Conservation (phyloP, 2,329 filamentous ascomycete genomes). For the Xylaria sp. region DNA sequence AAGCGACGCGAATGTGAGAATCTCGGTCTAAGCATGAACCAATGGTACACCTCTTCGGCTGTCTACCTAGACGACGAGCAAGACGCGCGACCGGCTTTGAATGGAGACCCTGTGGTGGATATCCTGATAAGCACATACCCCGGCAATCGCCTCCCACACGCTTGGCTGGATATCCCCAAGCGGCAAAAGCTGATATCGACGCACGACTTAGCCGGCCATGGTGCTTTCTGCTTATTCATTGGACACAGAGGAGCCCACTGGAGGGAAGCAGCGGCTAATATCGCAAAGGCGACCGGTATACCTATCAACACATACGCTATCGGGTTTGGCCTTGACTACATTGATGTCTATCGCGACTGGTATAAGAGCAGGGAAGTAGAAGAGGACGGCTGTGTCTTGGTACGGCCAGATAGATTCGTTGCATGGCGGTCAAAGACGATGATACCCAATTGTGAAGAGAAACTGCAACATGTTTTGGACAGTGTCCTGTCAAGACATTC, state of each 20-base stretch:
- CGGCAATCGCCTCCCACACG: conserved; percentile 70
- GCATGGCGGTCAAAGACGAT: conserved; percentile 58
- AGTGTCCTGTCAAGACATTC: conserved; percentile 35
- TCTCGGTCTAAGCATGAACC: conserved; percentile 55
- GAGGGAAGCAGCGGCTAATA: conserved; percentile 59
- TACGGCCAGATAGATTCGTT: conserved; percentile 69
- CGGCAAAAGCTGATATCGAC: conserved; percentile 63
- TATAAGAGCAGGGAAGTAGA: conserved; percentile 62
- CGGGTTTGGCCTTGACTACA: conserved; percentile 68
- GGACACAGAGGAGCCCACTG: conserved; percentile 67
- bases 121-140: conserved; percentile 62
- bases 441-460: conserved; percentile 35
- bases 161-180: conserved; percentile 65
- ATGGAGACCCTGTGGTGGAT: conserved; percentile 42
- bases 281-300: conserved; percentile 55
- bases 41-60: conserved; percentile 59
- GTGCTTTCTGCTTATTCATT: conserved; percentile 61
- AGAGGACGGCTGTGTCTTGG: conserved; percentile 68
- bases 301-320: conserved; percentile 62
- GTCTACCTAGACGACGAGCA: conserved; percentile 49
- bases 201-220: conserved; percentile 69
- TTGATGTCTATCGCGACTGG: conserved; percentile 73
- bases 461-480: conserved; percentile 41
- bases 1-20: conserved; percentile 64
- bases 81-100: conserved; percentile 47